Evolutionary conservation across 495 filamentous ascomycete genomes (phyloP).

Genomic region (Stereocaulon alpinum): DNA sequence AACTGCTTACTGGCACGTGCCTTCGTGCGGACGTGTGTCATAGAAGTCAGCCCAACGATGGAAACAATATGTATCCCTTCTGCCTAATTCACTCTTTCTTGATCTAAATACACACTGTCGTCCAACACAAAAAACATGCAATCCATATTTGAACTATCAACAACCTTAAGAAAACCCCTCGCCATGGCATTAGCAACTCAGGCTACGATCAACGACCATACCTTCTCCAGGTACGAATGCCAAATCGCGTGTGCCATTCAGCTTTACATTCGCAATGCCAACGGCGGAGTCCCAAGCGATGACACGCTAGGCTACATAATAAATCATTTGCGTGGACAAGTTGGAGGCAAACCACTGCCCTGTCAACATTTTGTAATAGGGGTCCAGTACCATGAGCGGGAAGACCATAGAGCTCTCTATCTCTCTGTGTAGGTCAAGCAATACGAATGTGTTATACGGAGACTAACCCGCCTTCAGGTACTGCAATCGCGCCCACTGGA

Average conservation of each 20-base stretch:
- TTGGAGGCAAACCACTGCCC: not conserved
- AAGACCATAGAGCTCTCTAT: slow-evolving; percentile 10
- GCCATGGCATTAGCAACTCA: slow-evolving; percentile 2
- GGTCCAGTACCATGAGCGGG: slow-evolving; percentile 6
- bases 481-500: slow-evolving; percentile 5
- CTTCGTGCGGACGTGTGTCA: not conserved
- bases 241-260: slow-evolving; percentile 7
- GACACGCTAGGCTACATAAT: slow-evolving; percentile 7
- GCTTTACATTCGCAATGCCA: slow-evolving; percentile 9
- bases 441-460: not conserved
- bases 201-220: slow-evolving; percentile 3
- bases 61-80: not conserved
- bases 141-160: not conserved
- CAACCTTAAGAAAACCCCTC: not conserved
- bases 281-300: not conserved
- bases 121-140: not conserved
- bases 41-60: not conserved
- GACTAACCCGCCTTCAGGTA: not conserved
- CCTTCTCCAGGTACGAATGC: slow-evolving; percentile 12
- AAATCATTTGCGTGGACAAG: slow-evolving; percentile 1
- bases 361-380: slow-evolving; percentile 1
- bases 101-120: not conserved
- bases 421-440: slow-evolving; percentile 1
- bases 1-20: too few relatives aligned
- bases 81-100: not conserved